These are phyloP conservation scores for Colletotrichum theobromicola DNA, from an alignment of 2,329 filamentous ascomycete species.

Conservation along the genomic window DNA sequence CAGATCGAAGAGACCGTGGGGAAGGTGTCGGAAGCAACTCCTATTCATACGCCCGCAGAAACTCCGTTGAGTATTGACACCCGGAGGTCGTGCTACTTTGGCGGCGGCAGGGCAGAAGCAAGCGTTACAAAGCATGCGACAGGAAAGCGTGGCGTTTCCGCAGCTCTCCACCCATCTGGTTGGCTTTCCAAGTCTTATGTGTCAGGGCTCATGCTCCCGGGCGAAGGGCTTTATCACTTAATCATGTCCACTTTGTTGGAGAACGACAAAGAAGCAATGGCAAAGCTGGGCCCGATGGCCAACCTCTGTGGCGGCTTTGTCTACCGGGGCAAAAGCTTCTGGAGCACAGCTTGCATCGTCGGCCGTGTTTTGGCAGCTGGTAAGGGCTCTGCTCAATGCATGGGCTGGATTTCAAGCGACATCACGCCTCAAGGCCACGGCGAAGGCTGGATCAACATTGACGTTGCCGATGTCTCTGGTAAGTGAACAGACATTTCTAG, in stretches of 20 bases:
- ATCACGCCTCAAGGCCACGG: conserved; percentile 55
- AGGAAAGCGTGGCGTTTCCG: conserved; percentile 59
- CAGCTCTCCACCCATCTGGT: conserved; percentile 62
- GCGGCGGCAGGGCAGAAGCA: conserved; percentile 27
- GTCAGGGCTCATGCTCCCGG: conserved; percentile 68
- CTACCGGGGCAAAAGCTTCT: conserved; percentile 69
- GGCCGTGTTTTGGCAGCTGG: conserved; percentile 69
- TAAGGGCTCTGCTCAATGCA: conserved; percentile 66
- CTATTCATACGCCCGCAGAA: conserved; percentile 43
- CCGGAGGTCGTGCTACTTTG: conserved; percentile 53
- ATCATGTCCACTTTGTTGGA: conserved; percentile 71
- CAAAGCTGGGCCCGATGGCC: conserved; percentile 63
- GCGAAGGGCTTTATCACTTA: conserved; percentile 66
- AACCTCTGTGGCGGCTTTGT: conserved; percentile 70
- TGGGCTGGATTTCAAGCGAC: conserved; percentile 72
- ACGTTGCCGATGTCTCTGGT: conserved; percentile 59
- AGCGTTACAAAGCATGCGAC: conserved; percentile 31
- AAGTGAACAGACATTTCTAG: conserved; percentile 27
- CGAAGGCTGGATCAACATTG: conserved; percentile 66
- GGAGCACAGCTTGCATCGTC: conserved; percentile 70
- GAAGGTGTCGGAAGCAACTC: conserved; percentile 44
- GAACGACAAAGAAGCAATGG: conserved; percentile 65
- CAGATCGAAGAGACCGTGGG: conserved; percentile 54
- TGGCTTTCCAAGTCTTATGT: conserved; percentile 74
- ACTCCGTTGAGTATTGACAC: conserved; percentile 39